Percentiles rank a stretch among this genome's conserved stretches.
Conservation (phyloP, 2,329 filamentous ascomycete species). For the Xylariaceae sp. region DNA sequence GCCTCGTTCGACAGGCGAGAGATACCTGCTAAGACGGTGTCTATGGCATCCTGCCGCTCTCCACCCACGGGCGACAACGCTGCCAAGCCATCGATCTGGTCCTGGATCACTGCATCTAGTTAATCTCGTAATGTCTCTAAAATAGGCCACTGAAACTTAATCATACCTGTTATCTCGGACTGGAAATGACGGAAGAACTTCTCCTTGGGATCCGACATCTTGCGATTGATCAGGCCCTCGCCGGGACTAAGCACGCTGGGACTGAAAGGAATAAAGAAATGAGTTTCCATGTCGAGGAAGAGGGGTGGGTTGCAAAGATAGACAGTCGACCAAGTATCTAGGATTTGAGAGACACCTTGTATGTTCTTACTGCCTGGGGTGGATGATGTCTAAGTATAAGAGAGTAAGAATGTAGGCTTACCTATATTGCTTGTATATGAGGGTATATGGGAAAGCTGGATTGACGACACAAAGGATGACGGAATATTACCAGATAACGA, state of each 20-base stretch:
- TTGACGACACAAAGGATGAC: not conserved
- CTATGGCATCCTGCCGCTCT: slow-evolving; percentile 79
- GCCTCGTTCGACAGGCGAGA: slow-evolving; percentile 81
- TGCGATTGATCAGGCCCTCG: slow-evolving; percentile 30
- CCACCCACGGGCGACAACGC: slow-evolving; percentile 65
- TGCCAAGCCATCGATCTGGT: slow-evolving; percentile 71
- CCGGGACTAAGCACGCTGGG: slow-evolving; percentile 20
- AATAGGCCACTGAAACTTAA: not conserved
- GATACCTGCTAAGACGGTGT: slow-evolving; percentile 79
- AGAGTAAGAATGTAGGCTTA: not conserved
- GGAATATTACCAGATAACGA: not conserved
- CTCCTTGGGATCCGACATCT: slow-evolving; percentile 64
- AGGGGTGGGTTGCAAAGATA: not conserved
- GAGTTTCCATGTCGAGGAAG: slow-evolving; percentile 20
- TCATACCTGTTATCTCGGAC: slow-evolving; percentile 69
- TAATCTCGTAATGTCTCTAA: not conserved
- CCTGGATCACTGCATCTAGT: slow-evolving; percentile 66
- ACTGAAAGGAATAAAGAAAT: slow-evolving; percentile 32
- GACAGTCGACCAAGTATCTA: not conserved
- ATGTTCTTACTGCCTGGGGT: slow-evolving; percentile 14
- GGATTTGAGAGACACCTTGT: slow-evolving; percentile 11
- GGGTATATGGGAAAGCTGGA: slow-evolving; percentile 23
- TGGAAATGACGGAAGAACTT: slow-evolving; percentile 86
- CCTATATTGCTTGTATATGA: slow-evolving; percentile 16
- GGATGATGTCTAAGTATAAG: not conserved